Evolutionary conservation across 2,329 filamentous ascomycete species (phyloP).

Genomic region (Penicillium sp.): DNA sequence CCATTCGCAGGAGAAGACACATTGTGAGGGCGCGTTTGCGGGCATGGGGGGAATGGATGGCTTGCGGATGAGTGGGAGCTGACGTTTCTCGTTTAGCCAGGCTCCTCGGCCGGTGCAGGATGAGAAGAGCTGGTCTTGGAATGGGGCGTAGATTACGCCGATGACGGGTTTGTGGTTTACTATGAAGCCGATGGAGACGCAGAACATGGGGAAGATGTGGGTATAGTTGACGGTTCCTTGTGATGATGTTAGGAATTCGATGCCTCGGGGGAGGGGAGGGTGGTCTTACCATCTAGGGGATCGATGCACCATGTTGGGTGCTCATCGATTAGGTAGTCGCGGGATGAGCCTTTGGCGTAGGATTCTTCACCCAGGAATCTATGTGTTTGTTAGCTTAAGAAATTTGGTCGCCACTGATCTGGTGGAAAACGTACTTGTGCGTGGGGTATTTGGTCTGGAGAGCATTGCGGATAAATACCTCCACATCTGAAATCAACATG

Average conservation of each 20-base stretch:
- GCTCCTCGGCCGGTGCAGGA: slow-evolving; percentile 66
- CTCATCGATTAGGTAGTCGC: slow-evolving; percentile 65
- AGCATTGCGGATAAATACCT: slow-evolving; percentile 65
- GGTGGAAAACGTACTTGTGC: slow-evolving; percentile 58
- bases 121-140: slow-evolving; percentile 68
- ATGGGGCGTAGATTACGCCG: slow-evolving; percentile 71
- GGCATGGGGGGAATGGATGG: slow-evolving; percentile 65
- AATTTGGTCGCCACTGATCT: background rate
- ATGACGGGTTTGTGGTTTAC: slow-evolving; percentile 61
- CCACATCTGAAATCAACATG: slow-evolving; percentile 59
- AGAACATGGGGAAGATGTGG: slow-evolving; percentile 79
- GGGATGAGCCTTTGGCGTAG: slow-evolving; percentile 67
- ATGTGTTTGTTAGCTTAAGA: slow-evolving; percentile 33
- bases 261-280: accelerated
- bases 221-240: slow-evolving; percentile 76
- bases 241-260: background rate
- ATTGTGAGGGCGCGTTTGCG: slow-evolving; percentile 63
- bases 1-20: slow-evolving; percentile 76
- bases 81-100: slow-evolving; percentile 66
- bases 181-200: slow-evolving; percentile 72
- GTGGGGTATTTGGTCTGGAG: slow-evolving; percentile 62
- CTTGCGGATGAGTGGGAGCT: slow-evolving; percentile 62
- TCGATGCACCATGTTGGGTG: slow-evolving; percentile 74
- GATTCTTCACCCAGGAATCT: slow-evolving; percentile 75
- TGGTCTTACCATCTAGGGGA: slow-evolving; percentile 64